These are phyloP conservation scores for Chernovozyma aurita DNA, from an alignment of 1,139 yeast genomes.

Conservation along the genomic window DNA sequence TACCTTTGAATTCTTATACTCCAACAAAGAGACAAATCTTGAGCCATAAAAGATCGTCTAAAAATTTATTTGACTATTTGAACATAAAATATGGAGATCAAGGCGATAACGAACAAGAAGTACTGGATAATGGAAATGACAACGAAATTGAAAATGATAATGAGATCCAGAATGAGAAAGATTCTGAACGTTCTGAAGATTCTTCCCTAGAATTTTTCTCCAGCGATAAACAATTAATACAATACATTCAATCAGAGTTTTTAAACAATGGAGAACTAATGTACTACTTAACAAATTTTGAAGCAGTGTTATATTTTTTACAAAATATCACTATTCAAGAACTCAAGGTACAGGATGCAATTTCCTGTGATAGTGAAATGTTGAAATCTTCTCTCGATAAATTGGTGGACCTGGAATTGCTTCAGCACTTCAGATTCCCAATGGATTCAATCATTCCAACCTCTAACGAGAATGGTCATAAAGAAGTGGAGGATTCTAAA, in stretches of 20 bases:
- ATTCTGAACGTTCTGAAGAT: neutral
- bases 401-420: slow-evolving; percentile 31
- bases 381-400: slow-evolving; percentile 18
- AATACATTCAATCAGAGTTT: slow-evolving; percentile 23
- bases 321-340: slow-evolving; percentile 35
- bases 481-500: neutral
- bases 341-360: slow-evolving; percentile 13
- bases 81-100: slow-evolving; percentile 20
- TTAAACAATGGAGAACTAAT: slow-evolving; percentile 37
- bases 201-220: slow-evolving; percentile 17
- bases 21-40: slow-evolving; percentile 15
- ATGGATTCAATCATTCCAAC: slow-evolving; percentile 19
- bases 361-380: slow-evolving; percentile 13
- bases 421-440: slow-evolving; percentile 29
- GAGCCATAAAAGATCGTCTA: neutral
- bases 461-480: slow-evolving; percentile 1
- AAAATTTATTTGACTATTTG: slow-evolving; percentile 26
- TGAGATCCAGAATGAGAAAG: neutral
- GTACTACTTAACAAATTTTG: slow-evolving; percentile 41
- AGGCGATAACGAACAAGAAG: slow-evolving; percentile 5
- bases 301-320: slow-evolving; percentile 37
- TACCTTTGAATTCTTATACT: slow-evolving; percentile 13
- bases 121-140: neutral
- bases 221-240: slow-evolving; percentile 28
- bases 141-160: slow-evolving; percentile 1